Evolutionary conservation across 176 grass and related monocot genomes (phyloP), one percentile per base, ranked within the genome.

Genomic region (Hsuehochloa calcarea): DNA sequence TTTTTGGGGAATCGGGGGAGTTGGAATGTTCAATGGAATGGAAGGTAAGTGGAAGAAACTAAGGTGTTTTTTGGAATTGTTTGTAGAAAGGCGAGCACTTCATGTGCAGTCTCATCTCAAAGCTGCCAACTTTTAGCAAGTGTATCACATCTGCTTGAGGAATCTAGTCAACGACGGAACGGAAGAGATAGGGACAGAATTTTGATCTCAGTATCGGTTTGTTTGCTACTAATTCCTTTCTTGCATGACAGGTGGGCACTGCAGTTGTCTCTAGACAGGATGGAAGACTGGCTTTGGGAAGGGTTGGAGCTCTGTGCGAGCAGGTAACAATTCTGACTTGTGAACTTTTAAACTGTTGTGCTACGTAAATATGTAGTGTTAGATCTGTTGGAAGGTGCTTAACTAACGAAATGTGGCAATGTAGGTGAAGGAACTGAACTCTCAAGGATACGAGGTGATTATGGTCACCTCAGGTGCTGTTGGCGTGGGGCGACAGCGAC

Each of bases 391-490:
- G 20, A 22, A 15, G 9, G 35, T 78, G 6, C 64, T 74, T 67
- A 65, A 46, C 25, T 55, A 11, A 74, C 8, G 20, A 79, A 62
- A 68, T 89, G 22, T 59, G 16, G 1, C 76, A 63, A 81, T 86
- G 77, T 60, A 99, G 96, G 80, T 99, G 44, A 92, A 99, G 80
- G 93, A 94, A 67, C 91, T 99, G 6, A 99, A 94, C 17, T 66
- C 88, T 63, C 80, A 82, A 81, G 96, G 93, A 47, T 96, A 84
- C 17, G 96, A 99, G 70, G 93, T 99, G 68, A 96, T 99, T 80
- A 65, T 99, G 69, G 96, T 99, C 41, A 96, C 88, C 70, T 99
- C 96, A 8, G 96, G 96, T 45, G 96, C 96, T 86, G 96, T 99
- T 76, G 93, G 93, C 26, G 93, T 94, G 34, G 96, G 96, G 34